Evolutionary conservation across 306 rosid genomes (phyloP).

Genomic region (Malus asiatica): DNA sequence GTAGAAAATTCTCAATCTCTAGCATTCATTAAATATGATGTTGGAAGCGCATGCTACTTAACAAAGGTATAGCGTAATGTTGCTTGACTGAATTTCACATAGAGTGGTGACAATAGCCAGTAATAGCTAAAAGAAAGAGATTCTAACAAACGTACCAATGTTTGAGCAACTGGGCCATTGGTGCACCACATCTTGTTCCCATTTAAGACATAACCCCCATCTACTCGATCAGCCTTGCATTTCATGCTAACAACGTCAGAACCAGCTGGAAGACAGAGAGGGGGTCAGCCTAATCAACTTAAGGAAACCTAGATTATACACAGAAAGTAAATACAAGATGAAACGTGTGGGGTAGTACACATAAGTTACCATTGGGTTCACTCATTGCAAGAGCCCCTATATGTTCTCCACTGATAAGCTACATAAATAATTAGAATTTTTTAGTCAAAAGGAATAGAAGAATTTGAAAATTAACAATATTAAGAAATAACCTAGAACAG

Average conservation of each 20-base stretch:
- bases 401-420: conserved; percentile 95
- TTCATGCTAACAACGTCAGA: conserved; percentile 99
- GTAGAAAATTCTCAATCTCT: neutral
- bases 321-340: conserved; percentile 9
- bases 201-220: conserved; percentile 71
- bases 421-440: conserved; percentile 16
- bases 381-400: conserved; percentile 99
- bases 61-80: neutral
- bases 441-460: conserved; percentile 13
- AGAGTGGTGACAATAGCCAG: neutral
- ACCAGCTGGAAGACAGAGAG: conserved; percentile 57
- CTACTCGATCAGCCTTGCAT: conserved; percentile 87
- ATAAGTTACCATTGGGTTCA: conserved; percentile 79
- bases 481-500: neutral
- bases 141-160: conserved; percentile 47
- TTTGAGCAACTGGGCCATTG: conserved; percentile 88
- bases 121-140: neutral
- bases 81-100: too few relatives aligned
- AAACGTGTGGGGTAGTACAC: conserved; percentile 1
- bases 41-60: neutral
- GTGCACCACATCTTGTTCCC: conserved; percentile 99
- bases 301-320: conserved; percentile 4
- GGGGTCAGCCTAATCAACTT: conserved; percentile 7
- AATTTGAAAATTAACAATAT: neutral
- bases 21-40: neutral